A percentile compares a stretch with the other conserved stretches of the same genome.
These are phyloP conservation scores for Castanopsis chinensis DNA, from an alignment of 306 rosid species.

Conservation along the genomic window DNA sequence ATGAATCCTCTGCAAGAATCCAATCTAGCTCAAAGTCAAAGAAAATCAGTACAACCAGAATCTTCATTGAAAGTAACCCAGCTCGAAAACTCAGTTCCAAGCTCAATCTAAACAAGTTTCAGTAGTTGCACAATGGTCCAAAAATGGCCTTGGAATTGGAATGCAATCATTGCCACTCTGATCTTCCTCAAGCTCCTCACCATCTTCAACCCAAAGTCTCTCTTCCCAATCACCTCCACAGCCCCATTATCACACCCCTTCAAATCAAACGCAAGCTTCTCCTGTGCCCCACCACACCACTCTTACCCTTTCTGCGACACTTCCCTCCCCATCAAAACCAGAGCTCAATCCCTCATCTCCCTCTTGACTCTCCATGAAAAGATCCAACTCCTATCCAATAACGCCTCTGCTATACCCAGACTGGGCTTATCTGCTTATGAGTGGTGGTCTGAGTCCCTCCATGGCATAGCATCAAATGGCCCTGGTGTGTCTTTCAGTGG, in stretches of 20 bases:
- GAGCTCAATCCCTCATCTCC: conserved; percentile 61
- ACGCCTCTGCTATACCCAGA: conserved; percentile 57
- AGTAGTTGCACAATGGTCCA: not conserved
- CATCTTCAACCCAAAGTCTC: not conserved
- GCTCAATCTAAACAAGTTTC: not conserved
- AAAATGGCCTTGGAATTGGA: not conserved
- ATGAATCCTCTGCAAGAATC: too few relatives aligned
- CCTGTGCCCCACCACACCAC: conserved; percentile 56
- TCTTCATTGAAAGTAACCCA: too few relatives aligned
- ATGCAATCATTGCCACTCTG: not conserved
- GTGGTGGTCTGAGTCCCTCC: conserved; percentile 96
- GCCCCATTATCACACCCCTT: not conserved
- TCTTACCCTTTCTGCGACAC: conserved; percentile 62
- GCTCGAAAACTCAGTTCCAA: too few relatives aligned
- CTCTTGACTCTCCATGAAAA: conserved; percentile 66
- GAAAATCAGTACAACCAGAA: too few relatives aligned
- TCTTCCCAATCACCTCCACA: not conserved
- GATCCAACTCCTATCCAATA: conserved; percentile 59
- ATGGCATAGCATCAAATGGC: conserved; percentile 76
- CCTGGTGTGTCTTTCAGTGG: conserved; percentile 83
- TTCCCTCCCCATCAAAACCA: conserved; percentile 41
- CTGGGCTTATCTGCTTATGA: conserved; percentile 68
- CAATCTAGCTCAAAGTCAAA: too few relatives aligned
- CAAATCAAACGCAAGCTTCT: conserved; percentile 15
- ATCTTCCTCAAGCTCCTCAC: conserved; percentile 13